Evolutionary conservation across 495 filamentous ascomycete species (phyloP), one percentile per base, ranked within the genome.

Genomic region (Hypoxylon cercidicola): DNA sequence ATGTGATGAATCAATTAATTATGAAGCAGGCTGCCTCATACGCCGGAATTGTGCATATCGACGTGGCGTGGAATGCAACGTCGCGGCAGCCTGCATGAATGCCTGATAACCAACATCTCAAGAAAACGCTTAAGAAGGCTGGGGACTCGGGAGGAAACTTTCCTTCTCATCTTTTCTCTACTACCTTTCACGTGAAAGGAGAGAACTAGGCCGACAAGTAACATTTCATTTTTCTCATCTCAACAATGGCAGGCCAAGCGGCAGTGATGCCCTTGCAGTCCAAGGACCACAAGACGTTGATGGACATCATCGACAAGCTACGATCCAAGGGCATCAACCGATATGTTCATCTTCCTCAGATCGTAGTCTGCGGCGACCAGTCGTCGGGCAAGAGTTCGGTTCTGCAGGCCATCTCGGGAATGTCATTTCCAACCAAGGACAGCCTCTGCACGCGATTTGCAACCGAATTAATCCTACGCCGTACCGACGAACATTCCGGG

Each of bases 341-440:
- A 11, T 79, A 85, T 55, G 73, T 91, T 4, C 79, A 83, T 3
- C 79, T 91, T 0, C 89, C 89, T 0, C 87, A 92, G 52, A 77
- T 92, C 44, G 81, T 91, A 8, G 88, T 92, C 13, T 90, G 85
- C 69, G 89, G 89, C 0, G 83, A 89, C 62, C 88, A 90, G 61
- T 89, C 86, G 0, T 84, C 84, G 1, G 89, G 90, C 1, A 92
- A 91, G 57, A 90, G 88, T 66, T 92, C 89, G 0, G 88, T 92
- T 0, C 78, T 92, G 0, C 85, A 92, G 73, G 89, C 87, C 0
- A 85, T 93, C 35, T 89, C 89, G 0, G 83, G 87, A n/a, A 83
- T 92, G 6, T 78, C 84, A 0, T 92, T 92, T 57, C 88, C 88
- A 0, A 66, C 79, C 13, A 85, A 87, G 21, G 82, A 82, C 57